Evolutionary conservation across 805 yeast genomes (phyloP).

Genomic region (Metschnikowia bowlesiae): DNA sequence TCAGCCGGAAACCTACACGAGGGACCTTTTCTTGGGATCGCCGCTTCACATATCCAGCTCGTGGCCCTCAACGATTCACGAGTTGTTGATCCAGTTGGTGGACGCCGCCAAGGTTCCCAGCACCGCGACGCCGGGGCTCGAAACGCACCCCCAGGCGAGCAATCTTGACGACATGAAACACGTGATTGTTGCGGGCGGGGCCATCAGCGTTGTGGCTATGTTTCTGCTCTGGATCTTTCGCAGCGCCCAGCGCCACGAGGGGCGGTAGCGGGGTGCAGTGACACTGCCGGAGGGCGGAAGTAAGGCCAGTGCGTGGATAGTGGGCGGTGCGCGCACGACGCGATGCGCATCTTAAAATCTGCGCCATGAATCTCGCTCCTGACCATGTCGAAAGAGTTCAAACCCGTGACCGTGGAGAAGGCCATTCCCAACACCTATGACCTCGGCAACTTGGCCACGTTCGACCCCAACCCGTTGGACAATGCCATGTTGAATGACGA

Average conservation of each 20-base stretch:
- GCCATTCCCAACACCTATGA: constrained; percentile 87
- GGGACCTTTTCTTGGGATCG: constrained; percentile 60
- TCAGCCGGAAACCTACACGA: constrained; percentile 85
- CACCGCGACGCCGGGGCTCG: constrained; percentile 66
- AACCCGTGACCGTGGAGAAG: constrained; percentile 85
- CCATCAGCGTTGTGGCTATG: constrained; percentile 60
- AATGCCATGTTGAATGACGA: constrained; percentile 52
- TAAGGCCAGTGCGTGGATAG: no score
- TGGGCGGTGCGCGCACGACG: constrained; percentile 5
- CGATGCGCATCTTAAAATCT: constrained; percentile 16
- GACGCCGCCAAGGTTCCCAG: constrained; percentile 83
- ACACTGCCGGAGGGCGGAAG: no score
- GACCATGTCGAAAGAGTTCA: constrained; percentile 28
- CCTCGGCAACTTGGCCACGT: constrained; percentile 84
- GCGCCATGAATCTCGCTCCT: neutral
- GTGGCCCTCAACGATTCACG: constrained; percentile 85
- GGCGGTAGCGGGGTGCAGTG: no score
- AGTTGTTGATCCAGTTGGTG: constrained; percentile 78
- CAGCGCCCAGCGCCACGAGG: constrained; percentile 12
- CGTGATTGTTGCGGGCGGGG: constrained; percentile 61
- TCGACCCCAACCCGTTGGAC: constrained; percentile 85
- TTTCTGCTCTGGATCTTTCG: constrained; percentile 65
- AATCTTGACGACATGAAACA: constrained; percentile 49
- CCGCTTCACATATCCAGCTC: constrained; percentile 88
- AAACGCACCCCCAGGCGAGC: constrained; percentile 57